phyloP scores from a whole-genome alignment of 495 filamentous ascomycete genomes.

The Aspergillus nidulans region DNA sequence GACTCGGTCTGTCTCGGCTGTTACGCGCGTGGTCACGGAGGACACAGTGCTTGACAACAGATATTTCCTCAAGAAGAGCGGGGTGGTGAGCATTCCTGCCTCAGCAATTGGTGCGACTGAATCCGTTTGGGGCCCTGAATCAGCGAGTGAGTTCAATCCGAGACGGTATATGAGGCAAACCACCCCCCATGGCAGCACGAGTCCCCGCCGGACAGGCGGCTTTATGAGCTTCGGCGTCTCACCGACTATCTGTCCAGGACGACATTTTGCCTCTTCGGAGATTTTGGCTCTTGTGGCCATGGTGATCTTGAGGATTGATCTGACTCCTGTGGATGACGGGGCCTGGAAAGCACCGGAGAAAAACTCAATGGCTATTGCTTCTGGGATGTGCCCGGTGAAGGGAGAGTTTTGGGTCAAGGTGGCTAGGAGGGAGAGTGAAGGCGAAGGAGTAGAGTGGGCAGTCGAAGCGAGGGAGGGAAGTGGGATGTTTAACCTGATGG shows the following conservation, averaged over 20 bases:
- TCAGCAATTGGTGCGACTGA: constrained; percentile 15
- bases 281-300: constrained; percentile 34
- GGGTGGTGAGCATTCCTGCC: constrained; percentile 24
- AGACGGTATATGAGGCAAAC: constrained; percentile 29
- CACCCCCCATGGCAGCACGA: constrained; percentile 7
- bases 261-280: constrained; percentile 44
- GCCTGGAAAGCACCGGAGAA: constrained; percentile 19
- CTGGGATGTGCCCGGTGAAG: constrained; percentile 14
- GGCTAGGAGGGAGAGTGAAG: constrained; percentile 11
- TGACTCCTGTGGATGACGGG: constrained; percentile 18
- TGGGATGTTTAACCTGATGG: constrained; percentile 21
- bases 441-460: constrained; percentile 22
- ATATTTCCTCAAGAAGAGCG: constrained; percentile 27
- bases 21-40: constrained; percentile 23
- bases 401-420: constrained; percentile 19
- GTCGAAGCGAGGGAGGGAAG: constrained; percentile 22
- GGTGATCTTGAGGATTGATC: constrained; percentile 38
- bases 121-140: constrained; percentile 26
- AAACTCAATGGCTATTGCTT: constrained; percentile 17
- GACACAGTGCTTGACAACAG: constrained; percentile 29
- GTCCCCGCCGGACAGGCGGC: constrained; percentile 16
- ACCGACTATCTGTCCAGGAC: constrained; percentile 40
- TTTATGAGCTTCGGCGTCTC: constrained; percentile 43
- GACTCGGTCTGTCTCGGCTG: constrained; percentile 16
- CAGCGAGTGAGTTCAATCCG: constrained; percentile 23